Base-by-base conservation (phyloP, 345 rosid genomes). In the Eucalyptus tenuipes region DNA sequence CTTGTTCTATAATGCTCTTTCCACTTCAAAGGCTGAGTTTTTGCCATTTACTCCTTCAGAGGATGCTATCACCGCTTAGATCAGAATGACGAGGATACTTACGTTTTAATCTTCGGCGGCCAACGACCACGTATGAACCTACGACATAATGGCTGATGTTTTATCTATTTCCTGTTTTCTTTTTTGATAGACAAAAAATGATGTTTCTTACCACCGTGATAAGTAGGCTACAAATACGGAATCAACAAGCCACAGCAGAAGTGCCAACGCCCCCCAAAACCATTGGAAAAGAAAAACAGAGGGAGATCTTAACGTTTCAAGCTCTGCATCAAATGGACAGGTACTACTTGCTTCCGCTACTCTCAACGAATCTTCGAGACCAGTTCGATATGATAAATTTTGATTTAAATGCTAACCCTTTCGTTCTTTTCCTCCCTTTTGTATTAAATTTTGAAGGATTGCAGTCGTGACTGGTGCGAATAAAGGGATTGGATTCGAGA, bases 401-500 rank as follows among this genome's bases (percentile, higher is more conserved):
- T 29, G 3, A 40, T 11, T 20, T 37, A 20, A 40, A 40, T 6
- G 47, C 29, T 5, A 6, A 40, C 82, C 82, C 27, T 40, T 75
- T 20, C 37, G 24, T 7, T 75, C 4, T 40, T 75, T 25, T 75
- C 42, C 82, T 75, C 8, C 7, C 24, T 20, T 20, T 11, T 37
- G 27, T 75, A 27, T 37, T 75, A 37, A 75, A 37, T 20, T 75
- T 7, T 2, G 8, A 50, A 88, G 90, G 88, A 53, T 88, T 27
- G 91, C 91, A 13, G 91, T 84, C 12, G 90, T 90, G 37, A 90
- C 91, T 0, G 91, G 90, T 27, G 91, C 64, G 3, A 90, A 90
- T 59, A 90, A 90, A 87, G 90, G 92, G 52, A 45, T 90, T 52
- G 92, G 91, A 18, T 55, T 88, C 37, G 89, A 88, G 88, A 90